phyloP scores from a whole-genome alignment of 208 protist genomes.

The Trypanosoma lewisi region DNA sequence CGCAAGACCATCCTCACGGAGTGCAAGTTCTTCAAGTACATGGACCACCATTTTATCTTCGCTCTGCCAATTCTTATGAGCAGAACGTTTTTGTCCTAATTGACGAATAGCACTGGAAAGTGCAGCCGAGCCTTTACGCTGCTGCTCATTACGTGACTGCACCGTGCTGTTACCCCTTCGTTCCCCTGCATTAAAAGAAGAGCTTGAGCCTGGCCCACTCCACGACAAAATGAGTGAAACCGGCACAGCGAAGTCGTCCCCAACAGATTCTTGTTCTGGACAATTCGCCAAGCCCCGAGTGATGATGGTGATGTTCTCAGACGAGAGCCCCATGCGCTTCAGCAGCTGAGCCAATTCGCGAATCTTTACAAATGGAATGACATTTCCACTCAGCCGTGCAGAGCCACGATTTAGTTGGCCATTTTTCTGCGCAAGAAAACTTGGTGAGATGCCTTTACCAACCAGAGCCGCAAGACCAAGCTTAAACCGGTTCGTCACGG shows the following conservation, averaged over 20 bases:
- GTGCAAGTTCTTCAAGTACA: conserved; percentile 67
- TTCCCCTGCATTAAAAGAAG: background rate
- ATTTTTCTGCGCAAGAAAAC: conserved; percentile 47
- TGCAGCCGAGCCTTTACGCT: conserved; percentile 16
- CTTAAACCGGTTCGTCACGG: conserved; percentile 55
- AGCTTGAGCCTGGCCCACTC: conserved; percentile 38
- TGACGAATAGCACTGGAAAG: conserved; percentile 28
- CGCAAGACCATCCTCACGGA: conserved; percentile 67
- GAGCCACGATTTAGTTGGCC: conserved; percentile 41
- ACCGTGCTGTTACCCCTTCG: conserved; percentile 10
- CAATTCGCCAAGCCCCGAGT: conserved; percentile 68
- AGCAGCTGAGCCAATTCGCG: conserved; percentile 61
- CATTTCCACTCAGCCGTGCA: conserved; percentile 54
- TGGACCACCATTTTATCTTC: conserved; percentile 67
- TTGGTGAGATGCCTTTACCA: conserved; percentile 61
- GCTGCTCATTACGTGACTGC: conserved; percentile 23
- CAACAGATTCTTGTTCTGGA: conserved; percentile 61
- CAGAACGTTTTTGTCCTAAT: conserved; percentile 15
- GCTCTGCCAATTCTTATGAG: conserved; percentile 19
- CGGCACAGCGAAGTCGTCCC: conserved; percentile 71
- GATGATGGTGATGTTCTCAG: conserved; percentile 59
- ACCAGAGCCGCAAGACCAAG: conserved; percentile 60
- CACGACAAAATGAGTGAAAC: conserved; percentile 70
- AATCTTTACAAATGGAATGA: conserved; percentile 62
- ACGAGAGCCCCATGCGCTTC: conserved; percentile 48